These are phyloP conservation scores for Sesbania bispinosa DNA, from an alignment of 306 rosid species.

Conservation along the genomic window DNA sequence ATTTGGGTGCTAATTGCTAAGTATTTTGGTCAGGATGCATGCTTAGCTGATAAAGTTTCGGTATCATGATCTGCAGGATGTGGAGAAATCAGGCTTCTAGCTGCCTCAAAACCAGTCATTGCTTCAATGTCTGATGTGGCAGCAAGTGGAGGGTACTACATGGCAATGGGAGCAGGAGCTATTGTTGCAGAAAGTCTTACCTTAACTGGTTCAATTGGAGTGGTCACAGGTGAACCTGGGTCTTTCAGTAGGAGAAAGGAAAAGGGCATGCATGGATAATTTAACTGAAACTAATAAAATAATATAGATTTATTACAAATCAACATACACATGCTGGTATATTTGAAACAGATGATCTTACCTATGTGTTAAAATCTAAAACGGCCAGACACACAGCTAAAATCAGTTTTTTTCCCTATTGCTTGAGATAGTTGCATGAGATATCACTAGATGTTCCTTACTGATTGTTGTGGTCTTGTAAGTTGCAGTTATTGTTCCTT, in stretches of 20 bases:
- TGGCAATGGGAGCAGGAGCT: slow-evolving; percentile 93
- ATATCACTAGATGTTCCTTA: background rate
- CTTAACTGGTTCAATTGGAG: slow-evolving; percentile 97
- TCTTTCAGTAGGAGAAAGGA: slow-evolving; percentile 1
- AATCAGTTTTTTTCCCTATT: background rate
- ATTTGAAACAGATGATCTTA: background rate
- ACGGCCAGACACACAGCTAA: background rate
- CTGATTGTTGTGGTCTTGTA: background rate
- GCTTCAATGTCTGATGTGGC: slow-evolving; percentile 98
- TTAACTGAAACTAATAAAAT: slow-evolving; percentile 13
- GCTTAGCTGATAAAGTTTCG: slow-evolving; percentile 6
- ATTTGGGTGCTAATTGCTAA: background rate
- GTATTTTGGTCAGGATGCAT: slow-evolving; percentile 7
- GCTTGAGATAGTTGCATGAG: background rate
- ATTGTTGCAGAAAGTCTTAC: slow-evolving; percentile 96
- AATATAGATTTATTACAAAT: background rate
- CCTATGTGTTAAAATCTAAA: background rate
- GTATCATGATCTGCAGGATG: slow-evolving; percentile 58
- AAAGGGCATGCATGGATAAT: background rate
- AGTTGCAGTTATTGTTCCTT: background rate
- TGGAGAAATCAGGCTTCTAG: slow-evolving; percentile 98
- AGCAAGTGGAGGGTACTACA: slow-evolving; percentile 97
- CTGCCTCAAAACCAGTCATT: slow-evolving; percentile 87
- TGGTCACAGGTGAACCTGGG: slow-evolving; percentile 66
- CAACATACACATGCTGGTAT: background rate